phyloP scores from a whole-genome alignment of 306 rosid species.

The Comarum palustre region DNA sequence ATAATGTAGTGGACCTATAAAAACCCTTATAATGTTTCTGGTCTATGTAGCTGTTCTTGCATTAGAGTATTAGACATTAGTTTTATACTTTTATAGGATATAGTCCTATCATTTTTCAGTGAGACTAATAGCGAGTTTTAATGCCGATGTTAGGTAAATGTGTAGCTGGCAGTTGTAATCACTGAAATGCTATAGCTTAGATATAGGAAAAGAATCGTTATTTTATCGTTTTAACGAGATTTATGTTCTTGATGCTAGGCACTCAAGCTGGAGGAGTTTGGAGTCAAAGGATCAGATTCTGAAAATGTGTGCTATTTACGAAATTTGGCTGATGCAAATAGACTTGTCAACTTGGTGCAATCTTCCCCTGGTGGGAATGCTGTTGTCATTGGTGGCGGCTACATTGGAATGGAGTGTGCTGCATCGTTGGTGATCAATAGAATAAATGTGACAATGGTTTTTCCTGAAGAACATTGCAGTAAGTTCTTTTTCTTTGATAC shows the following conservation, averaged over 20 bases:
- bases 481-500: conserved; percentile 31
- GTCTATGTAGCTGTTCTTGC: neutral
- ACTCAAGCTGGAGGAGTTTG: conserved; percentile 92
- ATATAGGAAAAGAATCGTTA: too few relatives aligned
- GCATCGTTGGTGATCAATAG: conserved; percentile 92
- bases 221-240: conserved; percentile 3
- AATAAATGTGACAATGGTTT: conserved; percentile 84
- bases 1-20: neutral
- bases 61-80: neutral
- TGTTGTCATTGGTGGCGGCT: conserved; percentile 97
- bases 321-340: conserved; percentile 76
- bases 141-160: neutral
- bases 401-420: conserved; percentile 97
- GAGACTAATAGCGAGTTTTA: neutral
- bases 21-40: neutral
- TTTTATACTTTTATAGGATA: neutral
- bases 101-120: neutral
- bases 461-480: conserved; percentile 99
- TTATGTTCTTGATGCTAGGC: conserved; percentile 44
- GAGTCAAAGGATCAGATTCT: conserved; percentile 90
- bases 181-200: neutral
- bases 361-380: conserved; percentile 78
- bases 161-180: neutral
- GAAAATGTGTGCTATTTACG: conserved; percentile 89
- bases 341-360: conserved; percentile 56